Percentiles rank a stretch among this genome's conserved stretches.
These are phyloP conservation scores for Paspalum notatum DNA, from an alignment of 176 grass and related monocot species.

Conservation along the genomic window DNA sequence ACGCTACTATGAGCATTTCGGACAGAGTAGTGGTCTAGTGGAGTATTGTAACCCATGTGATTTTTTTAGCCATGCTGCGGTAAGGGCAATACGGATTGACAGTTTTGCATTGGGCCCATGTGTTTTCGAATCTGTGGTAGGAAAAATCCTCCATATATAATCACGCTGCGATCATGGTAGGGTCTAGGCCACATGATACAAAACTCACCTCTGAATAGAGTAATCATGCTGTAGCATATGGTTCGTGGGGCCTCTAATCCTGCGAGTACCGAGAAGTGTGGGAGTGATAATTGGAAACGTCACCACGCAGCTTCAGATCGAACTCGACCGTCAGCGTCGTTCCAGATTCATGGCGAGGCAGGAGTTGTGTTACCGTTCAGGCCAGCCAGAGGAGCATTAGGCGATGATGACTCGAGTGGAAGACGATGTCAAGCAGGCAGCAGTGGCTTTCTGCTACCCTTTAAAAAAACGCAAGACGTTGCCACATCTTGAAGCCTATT, in stretches of 20 bases:
- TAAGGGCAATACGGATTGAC: constrained; percentile 3
- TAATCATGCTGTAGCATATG: constrained; percentile 33
- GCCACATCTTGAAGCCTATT: constrained; percentile 33
- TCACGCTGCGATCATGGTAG: constrained; percentile 36
- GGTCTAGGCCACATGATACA: constrained; percentile 36
- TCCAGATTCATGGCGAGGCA: not conserved
- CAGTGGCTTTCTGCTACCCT: not conserved
- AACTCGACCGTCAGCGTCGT: not conserved
- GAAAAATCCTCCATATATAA: not conserved
- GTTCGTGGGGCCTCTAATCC: not conserved
- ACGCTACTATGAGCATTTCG: not conserved
- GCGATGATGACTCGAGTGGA: not conserved
- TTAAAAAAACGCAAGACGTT: not conserved
- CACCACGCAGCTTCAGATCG: not conserved
- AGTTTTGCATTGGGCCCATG: constrained; percentile 7
- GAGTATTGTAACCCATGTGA: not conserved
- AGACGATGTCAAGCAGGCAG: constrained; percentile 2
- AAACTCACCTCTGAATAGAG: constrained; percentile 13
- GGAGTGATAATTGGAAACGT: constrained; percentile 25
- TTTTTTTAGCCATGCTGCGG: not conserved
- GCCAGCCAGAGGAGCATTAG: not conserved
- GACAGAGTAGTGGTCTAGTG: no score
- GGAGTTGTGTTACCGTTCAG: not conserved
- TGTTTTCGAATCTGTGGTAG: constrained; percentile 23
- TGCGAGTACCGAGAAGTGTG: not conserved